Percentiles rank a stretch among this genome's conserved stretches.
Conservation (phyloP, 768 basidiomycete species). For the Trichaptum fuscoviolaceum region DNA sequence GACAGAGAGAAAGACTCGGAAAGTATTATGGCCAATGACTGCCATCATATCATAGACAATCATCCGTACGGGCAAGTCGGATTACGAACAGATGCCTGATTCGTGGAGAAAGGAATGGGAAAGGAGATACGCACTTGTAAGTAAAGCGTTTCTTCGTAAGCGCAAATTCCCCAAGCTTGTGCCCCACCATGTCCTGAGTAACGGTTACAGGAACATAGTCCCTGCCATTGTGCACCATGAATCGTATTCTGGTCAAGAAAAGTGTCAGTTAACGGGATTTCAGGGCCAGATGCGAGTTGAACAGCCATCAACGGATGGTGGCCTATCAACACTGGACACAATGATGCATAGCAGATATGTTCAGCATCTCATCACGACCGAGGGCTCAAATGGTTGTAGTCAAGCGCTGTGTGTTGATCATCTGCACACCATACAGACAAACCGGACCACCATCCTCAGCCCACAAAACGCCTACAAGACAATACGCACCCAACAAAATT, state of each 20-base stretch:
- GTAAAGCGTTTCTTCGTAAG: conserved; percentile 84
- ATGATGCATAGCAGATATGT: not conserved
- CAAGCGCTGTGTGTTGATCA: not conserved
- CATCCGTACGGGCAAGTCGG: too few species aligned
- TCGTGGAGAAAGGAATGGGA: not conserved
- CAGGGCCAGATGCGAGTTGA: not conserved
- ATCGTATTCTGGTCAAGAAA: conserved; percentile 54
- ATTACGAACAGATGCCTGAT: not conserved
- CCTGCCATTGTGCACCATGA: conserved; percentile 93
- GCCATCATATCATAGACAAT: too few species aligned
- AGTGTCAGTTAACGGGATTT: not conserved
- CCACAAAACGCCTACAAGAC: not conserved
- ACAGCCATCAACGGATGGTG: not conserved
- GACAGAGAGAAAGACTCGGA: not conserved
- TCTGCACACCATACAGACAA: not conserved
- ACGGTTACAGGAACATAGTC: conserved; percentile 81
- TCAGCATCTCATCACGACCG: not conserved
- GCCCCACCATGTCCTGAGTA: conserved; percentile 97
- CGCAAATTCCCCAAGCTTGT: conserved; percentile 94
- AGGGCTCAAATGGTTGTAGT: not conserved
- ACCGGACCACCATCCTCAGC: not conserved
- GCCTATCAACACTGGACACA: not conserved
- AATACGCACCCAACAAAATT: conserved; percentile 86
- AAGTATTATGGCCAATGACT: not conserved
- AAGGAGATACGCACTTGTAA: conserved; percentile 61